Conservation (phyloP, 352 stramenopile species). For the Phytophthora foliorum region DNA sequence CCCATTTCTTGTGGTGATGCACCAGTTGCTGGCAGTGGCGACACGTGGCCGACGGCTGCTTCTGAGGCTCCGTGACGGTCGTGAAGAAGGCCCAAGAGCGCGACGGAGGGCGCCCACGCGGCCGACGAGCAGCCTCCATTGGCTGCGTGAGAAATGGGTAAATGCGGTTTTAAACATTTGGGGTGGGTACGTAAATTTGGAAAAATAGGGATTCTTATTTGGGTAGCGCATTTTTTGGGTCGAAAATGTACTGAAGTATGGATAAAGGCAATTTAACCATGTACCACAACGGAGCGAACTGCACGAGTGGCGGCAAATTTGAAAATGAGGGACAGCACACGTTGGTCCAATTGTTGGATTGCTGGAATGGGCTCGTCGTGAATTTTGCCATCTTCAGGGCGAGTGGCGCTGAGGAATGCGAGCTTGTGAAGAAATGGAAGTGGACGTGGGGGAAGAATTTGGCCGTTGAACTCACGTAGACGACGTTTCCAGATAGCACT, state of each 20-base stretch:
- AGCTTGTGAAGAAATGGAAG: conserved; percentile 7
- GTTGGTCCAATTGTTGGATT: conserved; percentile 6
- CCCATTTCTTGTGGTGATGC: conserved; percentile 72
- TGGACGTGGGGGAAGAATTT: conserved; percentile 15
- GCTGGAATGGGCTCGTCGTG: background rate
- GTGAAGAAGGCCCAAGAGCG: conserved; percentile 72
- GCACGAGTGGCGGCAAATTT: conserved; percentile 16
- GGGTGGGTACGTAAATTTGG: background rate
- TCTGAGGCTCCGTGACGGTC: conserved; percentile 54
- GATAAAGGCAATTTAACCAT: background rate
- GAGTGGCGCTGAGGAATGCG: conserved; percentile 13
- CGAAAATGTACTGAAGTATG: background rate
- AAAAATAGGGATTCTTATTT: background rate
- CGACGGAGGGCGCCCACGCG: conserved; percentile 52
- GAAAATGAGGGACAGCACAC: conserved; percentile 15
- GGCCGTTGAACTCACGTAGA: conserved; percentile 16
- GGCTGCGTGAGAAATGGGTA: background rate
- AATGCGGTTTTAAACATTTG: background rate
- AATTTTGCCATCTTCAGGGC: background rate
- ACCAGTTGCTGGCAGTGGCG: conserved; percentile 59
- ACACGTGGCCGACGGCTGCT: conserved; percentile 48
- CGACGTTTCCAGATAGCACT: conserved; percentile 21
- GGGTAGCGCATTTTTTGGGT: background rate
- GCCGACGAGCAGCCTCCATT: conserved; percentile 21
- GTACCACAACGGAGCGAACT: background rate